Conservation (phyloP, 2,329 filamentous ascomycete species). For the Cladosporium velox region DNA sequence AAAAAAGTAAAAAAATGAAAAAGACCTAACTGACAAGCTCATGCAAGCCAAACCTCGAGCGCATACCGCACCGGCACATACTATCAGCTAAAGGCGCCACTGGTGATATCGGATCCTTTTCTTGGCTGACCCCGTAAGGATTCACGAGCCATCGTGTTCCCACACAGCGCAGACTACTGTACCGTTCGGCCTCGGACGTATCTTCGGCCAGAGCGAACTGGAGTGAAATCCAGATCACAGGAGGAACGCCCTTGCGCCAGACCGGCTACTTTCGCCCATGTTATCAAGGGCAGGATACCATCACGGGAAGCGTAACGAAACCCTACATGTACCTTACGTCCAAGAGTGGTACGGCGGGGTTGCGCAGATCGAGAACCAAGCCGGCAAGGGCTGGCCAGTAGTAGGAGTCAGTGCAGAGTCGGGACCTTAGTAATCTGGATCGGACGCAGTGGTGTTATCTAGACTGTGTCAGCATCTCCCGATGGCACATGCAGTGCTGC, state of each 20-base stretch:
- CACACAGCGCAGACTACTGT: neutral
- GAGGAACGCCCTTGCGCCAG: neutral
- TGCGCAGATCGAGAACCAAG: neutral
- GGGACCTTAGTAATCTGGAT: neutral
- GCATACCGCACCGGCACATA: neutral
- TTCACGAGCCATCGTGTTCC: conserved; percentile 1
- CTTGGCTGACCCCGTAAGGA: neutral
- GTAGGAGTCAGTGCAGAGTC: neutral
- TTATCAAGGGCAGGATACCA: neutral
- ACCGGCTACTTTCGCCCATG: neutral
- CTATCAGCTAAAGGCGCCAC: conserved; percentile 2
- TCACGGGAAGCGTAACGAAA: neutral
- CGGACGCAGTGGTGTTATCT: neutral
- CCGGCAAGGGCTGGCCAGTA: neutral
- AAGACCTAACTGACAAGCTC: neutral
- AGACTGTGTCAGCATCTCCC: neutral
- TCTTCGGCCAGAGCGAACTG: neutral
- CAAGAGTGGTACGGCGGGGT: neutral
- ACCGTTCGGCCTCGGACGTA: neutral
- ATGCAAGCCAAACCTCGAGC: neutral
- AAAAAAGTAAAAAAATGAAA: neutral
- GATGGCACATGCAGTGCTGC: neutral
- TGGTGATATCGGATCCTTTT: neutral
- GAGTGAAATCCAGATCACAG: neutral
- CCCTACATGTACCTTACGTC: neutral